Conservation (phyloP, 768 basidiomycete species). For the Boletus sp. region DNA sequence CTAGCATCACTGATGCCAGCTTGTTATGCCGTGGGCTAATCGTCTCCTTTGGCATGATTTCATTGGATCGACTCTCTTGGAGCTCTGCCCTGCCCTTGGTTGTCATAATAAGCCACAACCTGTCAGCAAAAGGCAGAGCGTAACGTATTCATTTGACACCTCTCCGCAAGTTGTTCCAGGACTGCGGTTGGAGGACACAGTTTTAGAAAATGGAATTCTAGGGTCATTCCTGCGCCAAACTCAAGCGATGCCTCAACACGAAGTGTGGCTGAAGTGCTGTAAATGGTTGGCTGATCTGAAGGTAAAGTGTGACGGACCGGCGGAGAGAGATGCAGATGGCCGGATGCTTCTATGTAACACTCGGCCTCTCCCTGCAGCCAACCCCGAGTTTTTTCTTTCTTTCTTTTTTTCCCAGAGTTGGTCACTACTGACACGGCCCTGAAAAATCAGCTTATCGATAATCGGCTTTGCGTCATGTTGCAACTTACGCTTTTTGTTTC, state of each 20-base stretch:
- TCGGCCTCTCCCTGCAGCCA: no score
- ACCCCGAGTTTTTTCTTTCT: background rate
- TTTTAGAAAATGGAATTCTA: background rate
- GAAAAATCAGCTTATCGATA: background rate
- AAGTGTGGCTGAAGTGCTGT: background rate
- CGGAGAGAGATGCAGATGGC: background rate
- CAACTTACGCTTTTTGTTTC: background rate
- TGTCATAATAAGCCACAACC: no score
- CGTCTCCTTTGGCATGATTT: background rate
- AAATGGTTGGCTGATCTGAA: background rate
- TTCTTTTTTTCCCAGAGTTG: background rate
- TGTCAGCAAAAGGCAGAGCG: background rate
- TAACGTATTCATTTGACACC: background rate
- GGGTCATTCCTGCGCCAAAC: background rate
- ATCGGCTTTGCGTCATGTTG: background rate
- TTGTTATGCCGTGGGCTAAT: no score
- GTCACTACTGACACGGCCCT: background rate
- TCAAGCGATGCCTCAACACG: background rate
- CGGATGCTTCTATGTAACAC: no score
- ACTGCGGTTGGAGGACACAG: background rate
- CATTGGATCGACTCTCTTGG: background rate
- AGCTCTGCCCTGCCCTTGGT: background rate
- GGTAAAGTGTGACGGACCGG: background rate
- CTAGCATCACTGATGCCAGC: no score
- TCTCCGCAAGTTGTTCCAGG: background rate